These are phyloP conservation scores for Colletotrichum sp. DNA, from an alignment of 2,329 filamentous ascomycete species.

Conservation along the genomic window DNA sequence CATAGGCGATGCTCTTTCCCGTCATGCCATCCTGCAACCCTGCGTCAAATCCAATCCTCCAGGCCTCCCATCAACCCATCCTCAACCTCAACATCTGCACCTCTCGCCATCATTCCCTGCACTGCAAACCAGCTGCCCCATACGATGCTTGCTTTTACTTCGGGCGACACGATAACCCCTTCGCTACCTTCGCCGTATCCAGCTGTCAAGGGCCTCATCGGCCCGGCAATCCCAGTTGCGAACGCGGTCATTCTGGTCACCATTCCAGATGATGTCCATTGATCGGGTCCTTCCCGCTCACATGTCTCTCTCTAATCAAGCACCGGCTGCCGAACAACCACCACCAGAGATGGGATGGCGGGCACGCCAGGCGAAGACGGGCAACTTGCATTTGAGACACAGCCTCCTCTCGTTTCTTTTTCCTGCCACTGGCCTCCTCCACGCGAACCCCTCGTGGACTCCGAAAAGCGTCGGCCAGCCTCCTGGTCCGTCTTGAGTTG, in stretches of 20 bases:
- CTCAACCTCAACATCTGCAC: neutral
- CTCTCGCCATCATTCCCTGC: neutral
- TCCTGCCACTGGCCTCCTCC: neutral
- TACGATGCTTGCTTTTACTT: neutral
- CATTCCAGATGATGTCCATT: constrained; percentile 15
- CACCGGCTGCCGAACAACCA: neutral
- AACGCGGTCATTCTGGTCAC: neutral
- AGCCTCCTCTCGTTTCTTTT: constrained; percentile 6
- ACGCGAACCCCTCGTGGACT: constrained; percentile 6
- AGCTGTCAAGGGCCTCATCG: neutral
- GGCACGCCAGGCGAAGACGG: neutral
- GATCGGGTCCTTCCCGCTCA: constrained; percentile 13
- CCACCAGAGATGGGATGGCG: neutral
- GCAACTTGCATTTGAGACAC: constrained; percentile 1
- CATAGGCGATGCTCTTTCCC: neutral
- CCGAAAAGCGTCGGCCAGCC: neutral
- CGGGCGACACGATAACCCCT: neutral
- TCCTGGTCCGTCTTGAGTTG: neutral
- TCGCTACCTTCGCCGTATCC: neutral
- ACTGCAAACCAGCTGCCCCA: neutral
- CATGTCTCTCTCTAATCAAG: neutral
- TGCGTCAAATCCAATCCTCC: neutral
- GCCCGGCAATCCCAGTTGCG: neutral
- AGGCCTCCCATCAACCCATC: neutral
- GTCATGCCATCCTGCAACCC: neutral